These are phyloP conservation scores for Sugiyamaella boreocaroliniensis DNA, from an alignment of 805 yeast genomes.

Conservation along the genomic window DNA sequence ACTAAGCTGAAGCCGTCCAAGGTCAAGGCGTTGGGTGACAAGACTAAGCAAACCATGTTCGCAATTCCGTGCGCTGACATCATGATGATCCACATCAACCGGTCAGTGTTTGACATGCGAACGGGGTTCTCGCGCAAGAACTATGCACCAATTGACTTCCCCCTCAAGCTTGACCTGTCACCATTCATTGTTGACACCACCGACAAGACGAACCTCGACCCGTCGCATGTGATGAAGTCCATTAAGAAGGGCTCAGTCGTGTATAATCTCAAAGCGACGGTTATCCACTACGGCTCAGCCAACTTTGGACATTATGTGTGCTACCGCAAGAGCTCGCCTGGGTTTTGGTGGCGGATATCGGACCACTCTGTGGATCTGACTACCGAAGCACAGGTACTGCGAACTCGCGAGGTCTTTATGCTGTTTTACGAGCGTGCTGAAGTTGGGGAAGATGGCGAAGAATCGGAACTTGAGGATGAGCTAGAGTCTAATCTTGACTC, in stretches of 20 bases:
- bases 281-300: slow-evolving; percentile 91
- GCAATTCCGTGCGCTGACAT: slow-evolving; percentile 64
- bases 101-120: slow-evolving; percentile 86
- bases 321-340: slow-evolving; percentile 63
- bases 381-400: slow-evolving; percentile 70
- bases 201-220: slow-evolving; percentile 63
- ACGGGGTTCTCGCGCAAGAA: slow-evolving; percentile 81
- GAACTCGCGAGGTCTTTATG: slow-evolving; percentile 87
- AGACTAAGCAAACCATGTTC: slow-evolving; percentile 75
- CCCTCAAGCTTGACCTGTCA: slow-evolving; percentile 57
- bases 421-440: slow-evolving; percentile 62
- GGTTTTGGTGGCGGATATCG: slow-evolving; percentile 92
- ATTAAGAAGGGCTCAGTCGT: slow-evolving; percentile 15
- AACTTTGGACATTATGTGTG: slow-evolving; percentile 97
- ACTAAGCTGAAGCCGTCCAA: slow-evolving; percentile 66
- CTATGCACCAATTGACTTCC: slow-evolving; percentile 74
- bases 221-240: slow-evolving; percentile 54
- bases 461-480: slow-evolving; percentile 4
- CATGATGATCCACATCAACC: slow-evolving; percentile 77
- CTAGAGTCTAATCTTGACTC: background rate
- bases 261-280: slow-evolving; percentile 77
- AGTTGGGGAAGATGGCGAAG: slow-evolving; percentile 4
- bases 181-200: slow-evolving; percentile 61
- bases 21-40: slow-evolving; percentile 66
- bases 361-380: slow-evolving; percentile 83